Evolutionary conservation across 352 stramenopile genomes (phyloP), one percentile per base, ranked within the genome.

Genomic region (Pythium utonaiense): DNA sequence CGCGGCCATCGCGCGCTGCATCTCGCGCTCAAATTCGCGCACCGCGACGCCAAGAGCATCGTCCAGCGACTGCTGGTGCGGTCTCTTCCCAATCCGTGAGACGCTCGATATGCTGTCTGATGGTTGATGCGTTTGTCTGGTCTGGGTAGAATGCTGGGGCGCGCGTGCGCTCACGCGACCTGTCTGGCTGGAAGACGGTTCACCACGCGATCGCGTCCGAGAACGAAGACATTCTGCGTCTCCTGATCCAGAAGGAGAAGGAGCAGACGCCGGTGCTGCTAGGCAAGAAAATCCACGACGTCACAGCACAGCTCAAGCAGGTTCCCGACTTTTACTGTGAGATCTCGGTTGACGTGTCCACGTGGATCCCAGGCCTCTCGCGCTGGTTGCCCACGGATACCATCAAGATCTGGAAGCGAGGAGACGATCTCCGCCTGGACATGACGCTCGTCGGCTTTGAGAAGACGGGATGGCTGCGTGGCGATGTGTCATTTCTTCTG

Each of bases 371-470:
- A 1, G 80, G 81, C 7, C 67, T 89, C 16, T 90, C 80, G 42
- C 75, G 73, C 28, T 88, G 73, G 73, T 63, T 92, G 31, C 82
- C 82, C 10, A 89, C 78, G 2, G 80, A 92, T 60, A 86, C 76
- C 3, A 63, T 92, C 21, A 88, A 78, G 62, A 90, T 92, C 45
- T 90, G 80, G 80, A 92, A 92, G 62, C 73, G 75, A 13, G 72
- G 59, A 3, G 50, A 69, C 34, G 64, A 90, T 41, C 74, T 90
- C 25, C 75, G 83, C 38, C 81, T 87, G 21, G 80, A 92, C 34
- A 70, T 89, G 21, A 81, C 78, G 2, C 68, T 92, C 12, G 70
- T 88, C 14, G 82, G 81, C 3, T 89, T 89, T 53, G 69, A 88
- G 27, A 75, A 83, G 38, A 75, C 78, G 2, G 53, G 62, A 28